These are phyloP conservation scores for Venturia pyrina DNA, from an alignment of 2,329 filamentous ascomycete genomes.

Conservation along the genomic window DNA sequence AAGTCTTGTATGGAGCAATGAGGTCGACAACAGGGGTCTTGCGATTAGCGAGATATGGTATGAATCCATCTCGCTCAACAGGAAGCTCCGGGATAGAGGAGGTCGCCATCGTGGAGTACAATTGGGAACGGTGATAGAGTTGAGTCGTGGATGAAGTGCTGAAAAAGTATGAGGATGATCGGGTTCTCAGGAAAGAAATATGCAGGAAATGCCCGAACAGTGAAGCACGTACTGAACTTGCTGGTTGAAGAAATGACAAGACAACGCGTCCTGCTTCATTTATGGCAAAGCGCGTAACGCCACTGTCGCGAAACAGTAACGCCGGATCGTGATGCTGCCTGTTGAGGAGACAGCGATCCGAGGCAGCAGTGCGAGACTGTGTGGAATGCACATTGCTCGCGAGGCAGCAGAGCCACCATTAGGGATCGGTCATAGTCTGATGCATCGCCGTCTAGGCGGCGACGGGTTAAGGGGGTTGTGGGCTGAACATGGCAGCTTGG, in stretches of 20 bases:
- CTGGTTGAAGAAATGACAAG: neutral
- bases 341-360: neutral
- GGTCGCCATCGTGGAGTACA: neutral
- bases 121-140: neutral
- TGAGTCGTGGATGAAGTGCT: neutral
- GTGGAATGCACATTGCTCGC: neutral
- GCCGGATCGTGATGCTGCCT: neutral
- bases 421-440: neutral
- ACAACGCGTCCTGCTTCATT: neutral
- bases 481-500: too few species aligned
- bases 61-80: neutral
- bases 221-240: neutral
- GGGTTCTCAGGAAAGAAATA: neutral
- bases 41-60: neutral
- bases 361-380: neutral
- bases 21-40: conserved; percentile 42
- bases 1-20: conserved; percentile 55
- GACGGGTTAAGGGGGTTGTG: neutral
- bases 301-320: neutral
- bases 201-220: neutral
- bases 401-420: neutral
- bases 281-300: neutral
- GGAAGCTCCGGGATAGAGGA: neutral
- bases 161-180: neutral
- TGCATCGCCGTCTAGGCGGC: neutral